Evolutionary conservation across 805 yeast genomes (phyloP).

Genomic region (Candida easanensis): DNA sequence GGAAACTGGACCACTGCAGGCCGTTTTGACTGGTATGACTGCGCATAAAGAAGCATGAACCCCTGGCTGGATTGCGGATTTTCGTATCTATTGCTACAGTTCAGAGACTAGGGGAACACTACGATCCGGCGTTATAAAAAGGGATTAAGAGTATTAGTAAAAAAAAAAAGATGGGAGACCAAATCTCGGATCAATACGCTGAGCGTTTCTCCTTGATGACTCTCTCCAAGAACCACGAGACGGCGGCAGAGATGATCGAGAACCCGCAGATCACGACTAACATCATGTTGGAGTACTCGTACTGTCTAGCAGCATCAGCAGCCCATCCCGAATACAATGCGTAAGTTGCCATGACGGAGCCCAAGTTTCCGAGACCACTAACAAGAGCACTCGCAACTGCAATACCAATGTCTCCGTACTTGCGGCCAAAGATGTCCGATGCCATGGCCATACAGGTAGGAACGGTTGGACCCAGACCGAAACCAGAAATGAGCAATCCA

Average conservation of each 20-base stretch:
- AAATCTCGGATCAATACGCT: slow-evolving; percentile 13
- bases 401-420: slow-evolving; percentile 80
- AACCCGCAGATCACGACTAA: slow-evolving; percentile 73
- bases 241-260: slow-evolving; percentile 53
- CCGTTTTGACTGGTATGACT: too few species aligned
- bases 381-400: slow-evolving; percentile 84
- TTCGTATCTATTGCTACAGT: too few species aligned
- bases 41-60: too few species aligned
- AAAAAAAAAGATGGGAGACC: too few species aligned
- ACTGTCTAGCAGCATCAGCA: slow-evolving; percentile 59
- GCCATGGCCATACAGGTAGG: slow-evolving; percentile 86
- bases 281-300: slow-evolving; percentile 77
- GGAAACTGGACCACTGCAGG: too few species aligned
- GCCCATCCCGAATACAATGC: slow-evolving; percentile 90
- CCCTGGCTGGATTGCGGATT: too few species aligned
- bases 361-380: slow-evolving; percentile 83
- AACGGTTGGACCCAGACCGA: slow-evolving; percentile 88
- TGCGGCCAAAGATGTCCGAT: slow-evolving; percentile 65
- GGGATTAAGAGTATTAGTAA: too few species aligned
- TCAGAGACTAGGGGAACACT: too few species aligned
- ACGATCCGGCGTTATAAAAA: too few species aligned
- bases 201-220: slow-evolving; percentile 17
- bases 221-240: slow-evolving; percentile 17
- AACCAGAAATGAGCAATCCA: slow-evolving; percentile 79
- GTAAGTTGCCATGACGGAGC: slow-evolving; percentile 81